Base-by-base conservation (phyloP, 2,329 filamentous ascomycete species). In the Apiospora rasikravindrae region DNA sequence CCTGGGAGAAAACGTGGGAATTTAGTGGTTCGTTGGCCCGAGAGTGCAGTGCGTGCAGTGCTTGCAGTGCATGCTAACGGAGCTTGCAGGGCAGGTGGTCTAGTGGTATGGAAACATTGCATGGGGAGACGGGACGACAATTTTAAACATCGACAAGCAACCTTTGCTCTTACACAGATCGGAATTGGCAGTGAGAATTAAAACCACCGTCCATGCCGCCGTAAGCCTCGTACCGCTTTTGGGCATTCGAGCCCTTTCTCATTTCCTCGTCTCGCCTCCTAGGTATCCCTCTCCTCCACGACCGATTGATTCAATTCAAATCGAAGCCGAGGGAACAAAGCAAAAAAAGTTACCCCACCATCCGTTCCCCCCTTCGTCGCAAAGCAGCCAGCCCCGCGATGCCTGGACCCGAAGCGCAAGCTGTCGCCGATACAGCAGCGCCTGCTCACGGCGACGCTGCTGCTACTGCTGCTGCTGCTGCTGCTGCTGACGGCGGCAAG, bases 281-380 rank as follows among this genome's bases (percentile, higher is more conserved):
- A 49, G 45, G n/a, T 13, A 7, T 42, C 22, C 10, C 33, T 37
- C 57, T 19, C 4, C 53, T n/a, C 7, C 8, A 19, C 29, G 19
- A 61, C 29, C 22, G 57, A 40, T 40, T 64, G 57, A 64, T 64
- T 64, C 29, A 6, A 40, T 64, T 64, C 57, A 64, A 64, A 40
- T 64, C 57, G 57, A 64, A 64, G 57, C 57, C 57, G 57, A 40
- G 57, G 57, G 57, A 64, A n/a, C 57, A 40, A 64, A n/a, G 33
- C 11, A 53, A n/a, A 24, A 64, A 64, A 40, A 64, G n/a, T 16
- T 37, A 64, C 57, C 57, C 57, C 57, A 64, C 57, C 57, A 33
- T 40, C 57, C 57, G n/a, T 22, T 22, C 51, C 51, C 57, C 57
- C 57, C 57, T 24, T 64, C 33, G 57, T 64, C 57, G 57, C 57